phyloP scores from a whole-genome alignment of 2,329 filamentous ascomycete species.

The Colletotrichum agaves region DNA sequence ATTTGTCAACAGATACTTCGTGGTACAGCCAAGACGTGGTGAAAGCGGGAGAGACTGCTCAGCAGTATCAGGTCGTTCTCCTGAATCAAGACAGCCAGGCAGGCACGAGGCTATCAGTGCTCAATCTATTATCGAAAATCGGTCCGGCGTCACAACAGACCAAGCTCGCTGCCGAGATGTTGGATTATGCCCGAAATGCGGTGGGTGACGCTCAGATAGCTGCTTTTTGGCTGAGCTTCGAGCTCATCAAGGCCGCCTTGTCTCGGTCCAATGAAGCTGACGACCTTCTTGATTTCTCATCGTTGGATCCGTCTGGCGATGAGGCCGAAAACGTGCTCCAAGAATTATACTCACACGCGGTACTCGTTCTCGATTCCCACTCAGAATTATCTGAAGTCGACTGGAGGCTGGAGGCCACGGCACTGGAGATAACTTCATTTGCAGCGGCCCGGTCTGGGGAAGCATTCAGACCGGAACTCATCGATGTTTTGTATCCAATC shows the following conservation, averaged over 20 bases:
- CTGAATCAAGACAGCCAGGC: slow-evolving; percentile 74
- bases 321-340: slow-evolving; percentile 62
- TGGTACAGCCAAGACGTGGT: slow-evolving; percentile 45
- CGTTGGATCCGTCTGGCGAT: slow-evolving; percentile 49
- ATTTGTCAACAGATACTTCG: slow-evolving; percentile 44
- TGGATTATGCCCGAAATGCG: slow-evolving; percentile 70
- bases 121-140: slow-evolving; percentile 65
- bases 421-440: slow-evolving; percentile 82
- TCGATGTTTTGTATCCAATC: slow-evolving; percentile 92
- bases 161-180: slow-evolving; percentile 71
- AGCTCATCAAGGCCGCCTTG: slow-evolving; percentile 71
- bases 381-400: slow-evolving; percentile 63
- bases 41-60: slow-evolving; percentile 35
- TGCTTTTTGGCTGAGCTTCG: slow-evolving; percentile 83
- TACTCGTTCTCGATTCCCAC: slow-evolving; percentile 68
- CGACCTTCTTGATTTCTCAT: slow-evolving; percentile 71
- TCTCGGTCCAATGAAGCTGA: slow-evolving; percentile 66
- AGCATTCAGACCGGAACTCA: slow-evolving; percentile 84
- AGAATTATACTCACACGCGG: slow-evolving; percentile 76
- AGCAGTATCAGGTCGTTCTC: slow-evolving; percentile 69
- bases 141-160: slow-evolving; percentile 69
- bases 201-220: slow-evolving; percentile 71
- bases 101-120: slow-evolving; percentile 66
- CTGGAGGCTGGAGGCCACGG: slow-evolving; percentile 81
- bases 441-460: slow-evolving; percentile 74